Evolutionary conservation across 352 stramenopile genomes (phyloP), one percentile per base, ranked within the genome.

Genomic region (Phytopythium montanum): DNA sequence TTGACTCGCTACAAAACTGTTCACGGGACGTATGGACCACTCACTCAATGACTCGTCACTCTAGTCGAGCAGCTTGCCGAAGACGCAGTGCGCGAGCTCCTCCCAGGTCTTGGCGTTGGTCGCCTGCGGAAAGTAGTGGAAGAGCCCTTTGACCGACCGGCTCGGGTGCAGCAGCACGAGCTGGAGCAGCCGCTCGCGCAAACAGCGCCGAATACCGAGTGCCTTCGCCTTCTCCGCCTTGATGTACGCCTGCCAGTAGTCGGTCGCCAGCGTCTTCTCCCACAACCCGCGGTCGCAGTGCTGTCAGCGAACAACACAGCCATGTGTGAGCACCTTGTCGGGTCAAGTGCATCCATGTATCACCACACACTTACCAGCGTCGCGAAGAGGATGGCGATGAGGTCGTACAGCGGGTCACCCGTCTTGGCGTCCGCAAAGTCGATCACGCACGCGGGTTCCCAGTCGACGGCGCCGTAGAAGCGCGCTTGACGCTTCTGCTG

Each of bases 351-450:
- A 55, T 56, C 41, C 12, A 45, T n/a, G n/a, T n/a, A 41, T 42
- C 26, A 18, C 21, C 21, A 34, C 38, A 12, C 14, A 64, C 81
- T 59, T 72, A 95, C 86, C 76, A 95, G 54, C 33, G 79, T 75
- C 21, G 82, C 75, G 60, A 93, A 91, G 59, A 94, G 87, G 26
- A 95, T 62, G 8, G 86, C 81, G 13, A 95, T 75, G 25, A 96
- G 70, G 53, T 96, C 88, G 61, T 91, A 96, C 16, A 96, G 53
- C 52, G 86, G 85, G 63, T 96, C 88, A 26, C 86, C 88, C 0
- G 76, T 89, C 77, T 94, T 94, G 61, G 79, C 70, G 62, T 96
- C 88, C 0, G 86, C 88, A 62, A 95, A 95, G 58, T 96, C 88
- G 60, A 96, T 93, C 57, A 96, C 80, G 10, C 76, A 77, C 13